Base-by-base conservation (phyloP, 495 filamentous ascomycete genomes). In the Penicillium turbatum region DNA sequence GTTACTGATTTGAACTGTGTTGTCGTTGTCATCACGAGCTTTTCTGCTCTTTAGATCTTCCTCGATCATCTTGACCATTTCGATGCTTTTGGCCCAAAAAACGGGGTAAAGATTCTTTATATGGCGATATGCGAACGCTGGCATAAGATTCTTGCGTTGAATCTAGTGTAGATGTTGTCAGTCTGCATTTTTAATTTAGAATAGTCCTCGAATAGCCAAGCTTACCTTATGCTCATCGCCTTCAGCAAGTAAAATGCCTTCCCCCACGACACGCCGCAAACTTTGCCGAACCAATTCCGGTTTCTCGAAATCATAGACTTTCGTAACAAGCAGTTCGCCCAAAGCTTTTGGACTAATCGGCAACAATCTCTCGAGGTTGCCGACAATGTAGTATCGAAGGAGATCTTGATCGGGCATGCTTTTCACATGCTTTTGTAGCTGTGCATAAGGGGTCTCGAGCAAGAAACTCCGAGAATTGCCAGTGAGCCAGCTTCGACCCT, bases 51-150 rank as follows among this genome's bases (percentile, higher is more conserved):
- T 36, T 6, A 73, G 51, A n/a, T 70, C 66, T 24, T 72, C 38
- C 34, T 74, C 65, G 6, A 81, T 73, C 31, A 64, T 40, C 26
- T 66, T 66, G n/a, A 70, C 69, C 71, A 81, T 72, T 38, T 80
- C 71, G 3, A 55, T 48, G 16, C 79, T 78, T 67, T 95, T 95
- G 38, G 56, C 37, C 90, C 90, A 96, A 70, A 97, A 96, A 2
- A 85, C 61, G 1, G 91, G 84, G 48, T 93, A 93, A 0, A 96
- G 77, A 47, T 93, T 82, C 63, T 95, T 95, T 66, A 96, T 73
- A 60, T 95, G 92, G 15, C 89, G 79, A 63, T 87, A 95, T 11
- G 84, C 73, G 62, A 97, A 97, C 0, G 90, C 91, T 1, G 90
- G 91, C 75, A 87, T 82, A 2, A 96, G 76, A 44, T 85, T 83